These are phyloP conservation scores for Pilatotrama ljubarskyi DNA, from an alignment of 768 basidiomycete species.

Conservation along the genomic window DNA sequence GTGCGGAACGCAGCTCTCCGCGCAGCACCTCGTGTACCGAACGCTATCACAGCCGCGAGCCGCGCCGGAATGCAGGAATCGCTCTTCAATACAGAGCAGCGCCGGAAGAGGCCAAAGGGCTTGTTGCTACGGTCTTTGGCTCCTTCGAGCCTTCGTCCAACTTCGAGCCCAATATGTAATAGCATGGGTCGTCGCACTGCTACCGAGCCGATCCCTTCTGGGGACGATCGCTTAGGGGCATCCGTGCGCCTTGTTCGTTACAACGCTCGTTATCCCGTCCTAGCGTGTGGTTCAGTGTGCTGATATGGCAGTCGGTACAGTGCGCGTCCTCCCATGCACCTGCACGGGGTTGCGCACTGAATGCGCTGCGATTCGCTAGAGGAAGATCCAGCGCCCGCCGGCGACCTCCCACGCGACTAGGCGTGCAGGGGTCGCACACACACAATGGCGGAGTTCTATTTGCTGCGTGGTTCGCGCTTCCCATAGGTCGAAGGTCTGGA, in stretches of 20 bases:
- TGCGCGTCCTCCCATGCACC: background rate
- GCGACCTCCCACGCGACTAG: background rate
- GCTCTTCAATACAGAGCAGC: background rate
- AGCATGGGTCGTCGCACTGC: too few species aligned
- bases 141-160: background rate
- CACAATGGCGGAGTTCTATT: conserved; percentile 9
- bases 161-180: background rate
- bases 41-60: background rate
- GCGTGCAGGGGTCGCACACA: conserved; percentile 3
- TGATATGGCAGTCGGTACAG: conserved; percentile 2
- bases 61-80: background rate
- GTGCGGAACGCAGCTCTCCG: background rate
- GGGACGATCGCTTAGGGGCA: background rate
- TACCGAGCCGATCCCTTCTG: background rate
- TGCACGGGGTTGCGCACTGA: background rate
- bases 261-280: background rate
- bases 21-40: background rate
- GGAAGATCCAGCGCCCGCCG: background rate
- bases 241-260: background rate
- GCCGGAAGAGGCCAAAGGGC: background rate
- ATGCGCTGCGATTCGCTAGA: background rate
- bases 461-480: conserved; percentile 9
- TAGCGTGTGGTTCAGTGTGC: background rate
- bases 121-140: background rate
- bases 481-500: conserved; percentile 10